phyloP scores from a whole-genome alignment of 441 rosid species.

The Raphanus hybrid region DNA sequence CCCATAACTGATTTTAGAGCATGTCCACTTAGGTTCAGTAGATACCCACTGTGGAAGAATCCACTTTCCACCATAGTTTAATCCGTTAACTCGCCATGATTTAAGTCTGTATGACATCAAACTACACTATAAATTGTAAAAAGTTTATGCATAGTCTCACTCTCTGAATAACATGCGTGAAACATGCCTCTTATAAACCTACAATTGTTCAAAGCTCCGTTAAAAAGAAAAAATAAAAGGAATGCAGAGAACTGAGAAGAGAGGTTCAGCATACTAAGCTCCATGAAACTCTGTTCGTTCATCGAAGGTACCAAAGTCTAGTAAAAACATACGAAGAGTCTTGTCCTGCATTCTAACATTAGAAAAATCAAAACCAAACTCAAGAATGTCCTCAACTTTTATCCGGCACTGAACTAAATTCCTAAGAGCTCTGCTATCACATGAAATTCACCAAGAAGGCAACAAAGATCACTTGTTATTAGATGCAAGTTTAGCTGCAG shows the following conservation, averaged over 20 bases:
- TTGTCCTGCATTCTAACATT: conserved; percentile 38
- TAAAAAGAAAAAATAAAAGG: background rate
- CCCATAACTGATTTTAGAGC: background rate
- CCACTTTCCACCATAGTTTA: conserved; percentile 10
- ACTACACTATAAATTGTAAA: background rate
- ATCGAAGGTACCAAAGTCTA: conserved; percentile 31
- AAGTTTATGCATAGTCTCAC: conserved; percentile 18
- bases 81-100: background rate
- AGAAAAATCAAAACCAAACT: conserved; percentile 29
- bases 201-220: background rate
- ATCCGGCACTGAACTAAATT: conserved; percentile 30
- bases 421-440: conserved; percentile 15
- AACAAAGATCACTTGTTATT: conserved; percentile 26
- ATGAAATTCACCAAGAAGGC: too few relatives aligned
- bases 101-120: background rate
- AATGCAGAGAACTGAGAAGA: background rate
- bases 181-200: background rate
- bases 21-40: background rate
- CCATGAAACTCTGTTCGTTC: conserved; percentile 21
- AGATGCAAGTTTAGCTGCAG: conserved; percentile 67
- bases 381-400: conserved; percentile 31
- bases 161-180: background rate
- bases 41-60: conserved; percentile 4
- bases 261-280: background rate
- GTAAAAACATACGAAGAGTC: conserved; percentile 29